phyloP scores from a whole-genome alignment of 345 rosid species.

The Eucalyptus virginea region DNA sequence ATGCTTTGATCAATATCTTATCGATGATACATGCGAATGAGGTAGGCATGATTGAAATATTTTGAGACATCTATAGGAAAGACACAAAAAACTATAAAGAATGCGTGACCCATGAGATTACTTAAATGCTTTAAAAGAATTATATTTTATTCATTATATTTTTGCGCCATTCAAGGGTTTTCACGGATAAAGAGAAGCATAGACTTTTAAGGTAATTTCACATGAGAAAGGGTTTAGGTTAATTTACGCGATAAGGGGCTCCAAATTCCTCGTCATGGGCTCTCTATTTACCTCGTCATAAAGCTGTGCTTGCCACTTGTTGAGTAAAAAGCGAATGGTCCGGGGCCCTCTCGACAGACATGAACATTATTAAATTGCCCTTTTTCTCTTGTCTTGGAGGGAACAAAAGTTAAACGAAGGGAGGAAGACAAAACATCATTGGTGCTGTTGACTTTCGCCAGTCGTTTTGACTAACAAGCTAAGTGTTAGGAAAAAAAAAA shows the following conservation, averaged over 20 bases:
- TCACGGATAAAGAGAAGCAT: neutral
- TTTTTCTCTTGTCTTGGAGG: neutral
- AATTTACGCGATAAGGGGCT: neutral
- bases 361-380: neutral
- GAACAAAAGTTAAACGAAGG: neutral
- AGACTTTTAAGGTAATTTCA: neutral
- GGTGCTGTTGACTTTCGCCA: neutral
- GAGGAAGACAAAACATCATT: neutral
- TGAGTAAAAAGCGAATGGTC: neutral
- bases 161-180: neutral
- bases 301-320: neutral
- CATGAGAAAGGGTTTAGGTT: neutral
- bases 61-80: no score
- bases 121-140: no score
- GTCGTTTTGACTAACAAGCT: neutral
- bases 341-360: neutral
- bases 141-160: neutral
- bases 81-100: rapidly evolving
- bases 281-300: neutral
- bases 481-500: neutral
- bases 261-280: neutral
- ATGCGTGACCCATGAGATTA: rapidly evolving
- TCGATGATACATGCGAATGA: no score
- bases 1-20: no score
- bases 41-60: no score